Base-by-base conservation (phyloP, 1,284 basidiomycete species). In the Trametes hirsuta region DNA sequence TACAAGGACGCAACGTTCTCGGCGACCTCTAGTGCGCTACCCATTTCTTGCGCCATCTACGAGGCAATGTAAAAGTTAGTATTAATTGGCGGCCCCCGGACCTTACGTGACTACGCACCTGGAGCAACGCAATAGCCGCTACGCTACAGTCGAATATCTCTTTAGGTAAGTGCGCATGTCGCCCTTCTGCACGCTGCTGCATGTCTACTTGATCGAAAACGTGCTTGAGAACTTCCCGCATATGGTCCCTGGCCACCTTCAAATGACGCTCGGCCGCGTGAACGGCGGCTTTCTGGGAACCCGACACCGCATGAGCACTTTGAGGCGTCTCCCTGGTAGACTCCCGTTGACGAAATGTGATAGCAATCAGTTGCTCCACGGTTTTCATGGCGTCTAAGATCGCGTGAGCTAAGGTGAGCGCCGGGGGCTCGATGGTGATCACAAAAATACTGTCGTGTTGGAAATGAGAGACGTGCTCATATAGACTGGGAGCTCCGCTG, bases 31-130 rank as follows among this genome's bases (percentile, higher is more conserved):
- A 83, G 63, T 15, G 78, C 78, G 21, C 67, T 66, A 21, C 69
- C 72, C 58, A 77, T 71, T 53, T 81, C 79, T 22, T 79, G 75
- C 0, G 79, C 78, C 77, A 82, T 81, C 81, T 83, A 39, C 1
- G n/a, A 4, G 15, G 6, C 5, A 22, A 22, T 15, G 11, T 21
- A 5, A 9, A 53, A 34, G 54, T 24, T 12, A 24, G 15, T 35
- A 25, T 14, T 46, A 34, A 41, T 30, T 18, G 8, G 48, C 3
- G 53, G 44, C 3, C 21, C n/a, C 0, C 47, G 24, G n/a, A 40
- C 18, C 18, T 18, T 8, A 2, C 10, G 30, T 49, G 9, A 48
- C 10, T 15, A 49, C 73, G 42, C 49, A 81, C 81, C 75, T 82
- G 80, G 4, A 82, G 67, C 34, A 82, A 66, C 0, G 79, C 79